Base-by-base conservation (phyloP, 257 asterid species). In the Capsicum pubescens region DNA sequence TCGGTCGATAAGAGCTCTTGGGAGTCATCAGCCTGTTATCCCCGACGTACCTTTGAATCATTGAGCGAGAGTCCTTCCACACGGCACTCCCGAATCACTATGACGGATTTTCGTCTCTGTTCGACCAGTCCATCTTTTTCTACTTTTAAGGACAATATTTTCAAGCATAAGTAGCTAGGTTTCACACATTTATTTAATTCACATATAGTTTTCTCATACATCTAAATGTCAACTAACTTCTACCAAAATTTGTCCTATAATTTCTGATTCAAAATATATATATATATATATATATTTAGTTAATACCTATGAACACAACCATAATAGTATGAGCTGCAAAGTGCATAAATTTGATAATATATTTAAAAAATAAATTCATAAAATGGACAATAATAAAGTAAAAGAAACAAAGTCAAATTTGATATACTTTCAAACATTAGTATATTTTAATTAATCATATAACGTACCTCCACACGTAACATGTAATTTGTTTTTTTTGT, bases 381-480 rank as follows among this genome's bases (percentile, higher is more conserved):
- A 72, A 72, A 72, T 72, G 8, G 52, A 26, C 9, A 64, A 21
- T 76, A 76, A 76, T 76, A 76, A 76, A 19, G 21, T 26, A 52
- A 76, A 50, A 21, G 81, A 74, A 74, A 46, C 61, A 74, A 74
- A 74, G 81, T 74, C 81, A 50, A 74, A 21, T 50, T 74, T 74
- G 61, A 21, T 48, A 74, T 50, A 50, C 46, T 74, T 74, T 21
- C 44, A 50, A 74, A 50, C 19, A 21, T 74, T 50, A 48, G 7
- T 63, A 63, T 63, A 11, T 63, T 4, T 63, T 63, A 64, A 64
- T 50, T 9, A 50, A 39, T 39, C 44, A 39, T 74, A 74, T 74
- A 74, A 74, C 81, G 81, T 74, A 74, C 61, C 61, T 74, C 44
- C 81, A 74, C 81, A 74, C 61, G 81, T 50, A 13, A 74, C 61